Evolutionary conservation across 768 basidiomycete genomes (phyloP), one percentile per base, ranked within the genome.

Genomic region (Mycena rebaudengoi): DNA sequence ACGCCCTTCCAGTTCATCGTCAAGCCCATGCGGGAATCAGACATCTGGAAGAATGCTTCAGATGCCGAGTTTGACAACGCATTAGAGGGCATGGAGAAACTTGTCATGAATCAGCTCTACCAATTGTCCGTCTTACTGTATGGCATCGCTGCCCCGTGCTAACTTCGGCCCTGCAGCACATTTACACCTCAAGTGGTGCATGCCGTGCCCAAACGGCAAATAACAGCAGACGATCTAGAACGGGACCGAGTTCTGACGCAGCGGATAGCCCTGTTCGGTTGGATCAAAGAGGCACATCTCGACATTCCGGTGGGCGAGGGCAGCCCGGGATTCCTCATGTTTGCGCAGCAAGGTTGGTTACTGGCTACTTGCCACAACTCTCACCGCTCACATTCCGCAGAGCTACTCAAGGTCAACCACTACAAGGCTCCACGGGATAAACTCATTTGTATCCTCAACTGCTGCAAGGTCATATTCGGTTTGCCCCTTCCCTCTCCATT

Each of bases 381-480:
- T n/a, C 28, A 30, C 46, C 20, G 23, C 55, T 40, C 6, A 29
- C 56, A 5, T 37, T 49, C 35, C 41, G 30, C 71, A 95, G 98
- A 99, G 76, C 82, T 99, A 41, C 76, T 95, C 69, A 99, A 98
- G 83, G 91, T 99, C 65, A 99, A 98, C 71, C 96, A 98, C 74
- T 99, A 99, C 82, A 99, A 99, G 76, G 98, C 98, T 11, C 98
- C 98, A 8, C 85, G 98, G 41, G 98, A 99, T 77, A 99, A 99
- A 79, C 81, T 99, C 52, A 99, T 99, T 57, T 99, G 98, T 76
- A 92, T 99, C 37, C 79, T 99, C 50, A 99, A 99, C 73, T 93
- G 89, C 76, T 99, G 96, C 88, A 99, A 99, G 81, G 95, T 99
- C 76, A 99, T 99, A 69, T 99, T 98, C 71, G 98, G 97, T 96